Percentiles rank a stretch among this genome's conserved stretches.
These are phyloP conservation scores for Xeromyces bisporus DNA, from an alignment of 495 filamentous ascomycete genomes.

Conservation along the genomic window DNA sequence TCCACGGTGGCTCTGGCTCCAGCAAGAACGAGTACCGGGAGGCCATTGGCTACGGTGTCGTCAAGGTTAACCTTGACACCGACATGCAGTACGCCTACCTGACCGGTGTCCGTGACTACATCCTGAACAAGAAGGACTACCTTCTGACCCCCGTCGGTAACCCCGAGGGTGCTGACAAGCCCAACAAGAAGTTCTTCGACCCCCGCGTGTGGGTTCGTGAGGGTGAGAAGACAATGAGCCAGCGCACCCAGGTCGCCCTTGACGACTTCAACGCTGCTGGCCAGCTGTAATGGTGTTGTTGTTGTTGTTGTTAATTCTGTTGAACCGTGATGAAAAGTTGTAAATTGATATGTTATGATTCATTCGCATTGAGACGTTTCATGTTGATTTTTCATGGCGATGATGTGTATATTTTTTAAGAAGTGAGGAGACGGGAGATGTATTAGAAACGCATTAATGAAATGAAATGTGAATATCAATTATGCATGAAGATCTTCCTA, in stretches of 20 bases:
- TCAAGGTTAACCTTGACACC: constrained; percentile 93
- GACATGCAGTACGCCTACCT: constrained; percentile 59
- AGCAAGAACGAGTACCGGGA: constrained; percentile 72
- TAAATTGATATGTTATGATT: constrained; percentile 3
- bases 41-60: constrained; percentile 82
- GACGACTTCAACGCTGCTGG: constrained; percentile 82
- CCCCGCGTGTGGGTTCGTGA: constrained; percentile 61
- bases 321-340: constrained; percentile 1
- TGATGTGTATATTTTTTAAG: not conserved
- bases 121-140: constrained; percentile 91
- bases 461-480: too few species aligned
- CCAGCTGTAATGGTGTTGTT: constrained; percentile 49
- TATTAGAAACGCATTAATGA: constrained; percentile 1
- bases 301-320: not conserved
- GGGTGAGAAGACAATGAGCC: constrained; percentile 92
- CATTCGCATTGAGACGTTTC: constrained; percentile 3
- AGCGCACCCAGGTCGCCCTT: constrained; percentile 62
- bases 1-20: constrained; percentile 92
- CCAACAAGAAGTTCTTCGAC: constrained; percentile 99
- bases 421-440: not conserved
- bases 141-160: constrained; percentile 72
- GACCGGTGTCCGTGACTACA: constrained; percentile 78
- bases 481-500: too few species aligned
- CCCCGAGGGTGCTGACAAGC: constrained; percentile 88
- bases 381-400: not conserved